These are phyloP conservation scores for Shiraia sp. DNA, from an alignment of 2,329 filamentous ascomycete species.

Conservation along the genomic window DNA sequence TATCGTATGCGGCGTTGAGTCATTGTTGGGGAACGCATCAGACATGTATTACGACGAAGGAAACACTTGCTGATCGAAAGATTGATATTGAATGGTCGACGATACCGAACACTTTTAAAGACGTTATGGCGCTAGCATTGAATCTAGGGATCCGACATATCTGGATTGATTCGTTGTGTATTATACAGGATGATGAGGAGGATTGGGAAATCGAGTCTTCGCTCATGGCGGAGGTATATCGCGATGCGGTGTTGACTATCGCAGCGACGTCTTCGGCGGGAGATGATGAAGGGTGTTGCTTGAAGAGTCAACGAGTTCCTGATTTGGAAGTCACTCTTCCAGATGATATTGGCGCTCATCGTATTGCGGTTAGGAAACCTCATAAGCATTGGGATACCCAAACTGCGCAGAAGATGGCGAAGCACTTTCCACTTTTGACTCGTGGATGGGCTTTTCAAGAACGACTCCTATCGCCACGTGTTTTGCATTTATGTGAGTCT, in stretches of 20 bases:
- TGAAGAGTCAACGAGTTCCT: not conserved
- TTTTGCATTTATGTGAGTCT: slow-evolving; percentile 14
- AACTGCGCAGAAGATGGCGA: not conserved
- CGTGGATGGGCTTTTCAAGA: slow-evolving; percentile 21
- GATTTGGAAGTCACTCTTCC: slow-evolving; percentile 3
- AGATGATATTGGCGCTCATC: slow-evolving; percentile 5
- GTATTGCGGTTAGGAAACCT: slow-evolving; percentile 9
- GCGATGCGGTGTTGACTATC: slow-evolving; percentile 9
- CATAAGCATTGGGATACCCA: slow-evolving; percentile 8
- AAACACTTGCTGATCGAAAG: slow-evolving; percentile 1
- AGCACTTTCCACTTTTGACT: slow-evolving; percentile 9
- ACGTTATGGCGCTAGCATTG: slow-evolving; percentile 7
- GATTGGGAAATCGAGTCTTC: slow-evolving; percentile 14
- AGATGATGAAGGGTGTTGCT: slow-evolving; percentile 5
- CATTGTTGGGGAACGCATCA: slow-evolving; percentile 15
- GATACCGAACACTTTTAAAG: slow-evolving; percentile 9
- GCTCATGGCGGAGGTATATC: slow-evolving; percentile 14
- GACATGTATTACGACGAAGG: slow-evolving; percentile 2
- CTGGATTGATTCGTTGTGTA: slow-evolving; percentile 29
- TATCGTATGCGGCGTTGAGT: slow-evolving; percentile 10
- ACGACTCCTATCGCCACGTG: slow-evolving; percentile 15
- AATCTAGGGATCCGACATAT: slow-evolving; percentile 23
- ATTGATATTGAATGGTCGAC: slow-evolving; percentile 4
- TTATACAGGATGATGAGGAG: slow-evolving; percentile 14
- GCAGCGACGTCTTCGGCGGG: slow-evolving; percentile 9